Percentiles rank a stretch among this genome's conserved stretches.
Conservation (phyloP, 495 filamentous ascomycete genomes). For the Lophiotrema nucula region DNA sequence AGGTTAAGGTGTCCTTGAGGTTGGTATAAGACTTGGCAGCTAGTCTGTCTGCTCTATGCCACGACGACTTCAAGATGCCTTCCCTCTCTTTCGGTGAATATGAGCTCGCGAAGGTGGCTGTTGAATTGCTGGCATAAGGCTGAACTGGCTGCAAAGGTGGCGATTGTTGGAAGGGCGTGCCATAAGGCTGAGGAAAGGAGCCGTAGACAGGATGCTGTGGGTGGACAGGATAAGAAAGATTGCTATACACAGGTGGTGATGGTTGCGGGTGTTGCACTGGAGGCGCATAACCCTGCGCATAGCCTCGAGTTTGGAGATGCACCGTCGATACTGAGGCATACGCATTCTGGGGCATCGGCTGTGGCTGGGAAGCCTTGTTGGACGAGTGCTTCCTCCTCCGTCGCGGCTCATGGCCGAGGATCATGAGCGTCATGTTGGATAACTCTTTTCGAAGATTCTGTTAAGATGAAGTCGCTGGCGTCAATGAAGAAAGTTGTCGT, state of each 20-base stretch:
- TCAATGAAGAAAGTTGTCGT: no score
- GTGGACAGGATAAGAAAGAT: not conserved
- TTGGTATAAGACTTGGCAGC: slow-evolving; percentile 12
- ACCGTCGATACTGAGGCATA: slow-evolving; percentile 1
- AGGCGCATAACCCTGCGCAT: not conserved
- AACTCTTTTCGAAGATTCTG: no score
- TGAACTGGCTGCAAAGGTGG: not conserved
- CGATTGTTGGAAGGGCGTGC: not conserved
- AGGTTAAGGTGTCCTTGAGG: slow-evolving; percentile 4
- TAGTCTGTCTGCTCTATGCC: slow-evolving; percentile 10
- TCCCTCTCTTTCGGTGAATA: slow-evolving; percentile 10
- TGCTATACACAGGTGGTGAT: not conserved
- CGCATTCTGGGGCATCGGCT: not conserved
- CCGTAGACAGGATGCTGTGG: slow-evolving; percentile 5
- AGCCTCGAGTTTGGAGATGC: not conserved
- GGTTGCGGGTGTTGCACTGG: not conserved
- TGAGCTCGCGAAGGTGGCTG: slow-evolving; percentile 7
- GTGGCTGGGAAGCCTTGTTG: slow-evolving; percentile 1
- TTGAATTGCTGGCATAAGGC: slow-evolving; percentile 9
- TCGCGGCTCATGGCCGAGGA: not conserved
- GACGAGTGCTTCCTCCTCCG: slow-evolving; percentile 16
- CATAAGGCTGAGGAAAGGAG: not conserved
- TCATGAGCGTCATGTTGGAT: not conserved
- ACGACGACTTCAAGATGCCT: slow-evolving; percentile 16
- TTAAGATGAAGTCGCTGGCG: no score